Base-by-base conservation (phyloP, 129 eudicot species). In the Escallonia herrerae region DNA sequence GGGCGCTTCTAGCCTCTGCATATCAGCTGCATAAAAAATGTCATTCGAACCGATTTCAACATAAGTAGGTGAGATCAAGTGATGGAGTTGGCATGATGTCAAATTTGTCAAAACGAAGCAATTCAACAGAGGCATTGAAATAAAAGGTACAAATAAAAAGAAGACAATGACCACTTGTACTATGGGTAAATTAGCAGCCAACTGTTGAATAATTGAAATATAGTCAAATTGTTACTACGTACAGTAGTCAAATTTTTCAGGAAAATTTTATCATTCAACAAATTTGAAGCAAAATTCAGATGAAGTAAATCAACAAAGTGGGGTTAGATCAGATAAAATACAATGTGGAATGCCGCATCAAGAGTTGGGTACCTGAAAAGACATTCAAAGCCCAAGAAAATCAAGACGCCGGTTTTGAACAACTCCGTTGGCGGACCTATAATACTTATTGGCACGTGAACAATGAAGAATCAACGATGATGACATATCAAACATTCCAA, bases 381-480 rank as follows among this genome's bases (percentile, higher is more conserved):
- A 41, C 72, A 70, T 61, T 62, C 70, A 68, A 61, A 60, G 33
- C 37, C 64, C 38, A 15, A 6, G 12, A 52, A 43, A 40, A 12
- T 67, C 57, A 15, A 42, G 62, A 48, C 10, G 61, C 59, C 57
- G 2, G 57, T 5, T 43, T 38, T 44, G 63, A 60, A 40, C 39
- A 43, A 22, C 37, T 14, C 67, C n/a, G 54, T 8, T 46, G 66
- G 46, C 43, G 14, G 64, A 22, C 74, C 65, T 66, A 66, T 58
- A 70, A 66, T 37, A 72, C 63, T 47, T 69, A 63, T 45, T 63
- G 61, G 41, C 82, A 85, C 72, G 91, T 69, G 79, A 73, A 61
- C 11, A 55, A 43, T 67, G 44, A 66, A 75, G 46, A 52, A 71
- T 60, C 60, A 57, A 58, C 11, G 9, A 2, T 37, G 64, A 61